Evolutionary conservation across 257 asterid species (phyloP), one percentile per base, ranked within the genome.

Genomic region (Solanum sparsipilum): DNA sequence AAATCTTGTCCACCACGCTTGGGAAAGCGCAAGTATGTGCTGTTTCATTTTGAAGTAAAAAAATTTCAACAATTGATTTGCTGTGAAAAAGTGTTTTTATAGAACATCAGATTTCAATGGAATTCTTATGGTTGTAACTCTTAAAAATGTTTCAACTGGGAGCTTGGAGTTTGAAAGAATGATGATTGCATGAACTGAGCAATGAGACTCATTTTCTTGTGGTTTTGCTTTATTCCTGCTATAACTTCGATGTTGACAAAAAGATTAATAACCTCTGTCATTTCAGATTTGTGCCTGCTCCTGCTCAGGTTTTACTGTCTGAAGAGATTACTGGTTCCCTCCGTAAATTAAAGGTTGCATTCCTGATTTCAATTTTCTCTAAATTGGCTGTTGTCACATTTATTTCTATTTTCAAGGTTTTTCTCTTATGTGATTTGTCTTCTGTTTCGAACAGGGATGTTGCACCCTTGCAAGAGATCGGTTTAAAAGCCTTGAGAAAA

Each of bases 251-350:
- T 27, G 39, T 46, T 79, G 67, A 72, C 46, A 72, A 79, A 79
- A 86, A 46, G 21, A 58, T 72, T 32, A 72, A 7, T 72, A 32
- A 32, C 44, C 9, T 27, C 13, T 41, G 2, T 72, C 73, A 86
- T 70, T 71, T 91, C 92, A 97, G 98, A 91, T 97, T 95, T 85
- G 94, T 90, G 73, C 98, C 98, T 76, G 95, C 98, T 88, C 96
- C 98, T 81, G 88, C 90, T 71, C 99, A 97, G 94, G 99, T 97
- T 34, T 93, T 96, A 88, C 91, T 97, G 91, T 92, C 99, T 84
- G 99, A 97, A 93, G 99, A 97, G 90, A 96, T 95, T 89, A 95
- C 98, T n/a, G 99, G 99, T 82, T 97, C 99, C 73, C 98, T 97
- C 74, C 93, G 99, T 74, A 94, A 96, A 90, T 93, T 97, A 91